phyloP scores from a whole-genome alignment of 2,329 filamentous ascomycete species.

The Aspergillus tamarii region DNA sequence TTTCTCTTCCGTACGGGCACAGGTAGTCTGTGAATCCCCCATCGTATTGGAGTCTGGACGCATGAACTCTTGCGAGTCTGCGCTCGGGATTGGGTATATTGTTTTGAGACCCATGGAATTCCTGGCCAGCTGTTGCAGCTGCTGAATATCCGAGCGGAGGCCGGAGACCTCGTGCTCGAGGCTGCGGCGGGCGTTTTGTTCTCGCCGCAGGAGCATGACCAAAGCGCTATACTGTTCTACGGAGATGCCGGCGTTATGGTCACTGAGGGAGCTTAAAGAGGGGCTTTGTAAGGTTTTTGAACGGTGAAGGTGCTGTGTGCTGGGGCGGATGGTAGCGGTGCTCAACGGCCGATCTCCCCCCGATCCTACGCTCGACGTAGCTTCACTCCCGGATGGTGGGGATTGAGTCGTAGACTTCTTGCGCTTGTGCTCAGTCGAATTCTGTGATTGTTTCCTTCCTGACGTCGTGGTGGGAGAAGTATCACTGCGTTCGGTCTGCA shows the following conservation, averaged over 20 bases:
- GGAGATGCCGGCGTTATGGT: conserved; percentile 42
- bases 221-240: conserved; percentile 53
- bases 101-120: conserved; percentile 35
- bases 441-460: background rate
- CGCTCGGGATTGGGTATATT: conserved; percentile 37
- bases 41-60: conserved; percentile 18
- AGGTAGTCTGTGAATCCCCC: conserved; percentile 26
- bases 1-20: conserved; percentile 20
- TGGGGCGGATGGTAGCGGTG: conserved; percentile 38
- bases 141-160: conserved; percentile 46
- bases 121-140: conserved; percentile 36
- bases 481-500: conserved; percentile 42
- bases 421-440: conserved; percentile 11
- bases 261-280: conserved; percentile 36
- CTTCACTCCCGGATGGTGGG: conserved; percentile 12
- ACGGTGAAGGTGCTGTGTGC: conserved; percentile 32
- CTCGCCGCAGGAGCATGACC: conserved; percentile 49
- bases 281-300: conserved; percentile 29
- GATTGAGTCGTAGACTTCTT: conserved; percentile 22
- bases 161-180: conserved; percentile 49
- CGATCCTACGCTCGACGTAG: conserved; percentile 15
- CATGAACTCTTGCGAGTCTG: conserved; percentile 36
- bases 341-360: conserved; percentile 30
- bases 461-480: conserved; percentile 5
- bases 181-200: conserved; percentile 49